These are phyloP conservation scores for Fusarium siculi DNA, from an alignment of 2,329 filamentous ascomycete genomes.

Conservation along the genomic window DNA sequence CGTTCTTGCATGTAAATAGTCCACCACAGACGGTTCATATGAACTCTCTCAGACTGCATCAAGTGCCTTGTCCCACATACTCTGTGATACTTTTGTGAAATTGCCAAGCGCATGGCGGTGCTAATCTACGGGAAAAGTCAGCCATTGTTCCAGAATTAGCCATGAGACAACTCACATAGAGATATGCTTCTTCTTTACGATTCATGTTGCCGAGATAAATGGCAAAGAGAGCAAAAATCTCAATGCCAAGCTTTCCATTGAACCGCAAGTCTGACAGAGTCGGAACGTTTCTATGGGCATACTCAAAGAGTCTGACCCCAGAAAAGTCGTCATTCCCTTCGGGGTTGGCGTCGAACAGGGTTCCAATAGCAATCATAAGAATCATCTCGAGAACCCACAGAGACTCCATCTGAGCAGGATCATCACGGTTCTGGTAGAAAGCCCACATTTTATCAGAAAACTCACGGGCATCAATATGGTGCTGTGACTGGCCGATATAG, in stretches of 20 bases:
- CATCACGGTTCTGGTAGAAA: conserved; percentile 40
- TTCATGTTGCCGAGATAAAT: conserved; percentile 42
- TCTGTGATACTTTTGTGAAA: conserved; percentile 46
- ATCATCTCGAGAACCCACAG: conserved; percentile 44
- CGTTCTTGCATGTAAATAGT: conserved; percentile 47
- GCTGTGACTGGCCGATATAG: conserved; percentile 43
- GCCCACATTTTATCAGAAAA: conserved; percentile 44
- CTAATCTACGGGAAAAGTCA: conserved; percentile 35
- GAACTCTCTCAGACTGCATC: conserved; percentile 43
- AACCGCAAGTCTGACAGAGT: conserved; percentile 42
- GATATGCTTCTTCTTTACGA: conserved; percentile 42
- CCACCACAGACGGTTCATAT: conserved; percentile 45
- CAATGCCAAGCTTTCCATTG: conserved; percentile 44
- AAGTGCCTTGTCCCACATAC: conserved; percentile 41
- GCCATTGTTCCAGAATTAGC: rapidly evolving
- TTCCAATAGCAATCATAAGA: conserved; percentile 42
- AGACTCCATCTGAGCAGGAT: conserved; percentile 35
- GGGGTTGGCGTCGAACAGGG: conserved; percentile 39
- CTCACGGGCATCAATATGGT: conserved; percentile 42
- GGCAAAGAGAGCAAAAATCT: conserved; percentile 43
- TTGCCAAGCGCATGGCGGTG: conserved; percentile 43
- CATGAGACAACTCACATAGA: conserved; percentile 27
- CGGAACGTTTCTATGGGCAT: conserved; percentile 43
- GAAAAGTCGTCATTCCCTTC: conserved; percentile 42
- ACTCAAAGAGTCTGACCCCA: conserved; percentile 37